Percentiles rank a stretch among this genome's conserved stretches.
Evolutionary conservation across 2,329 filamentous ascomycete species (phyloP).

Genomic region (Fusarium sp.): DNA sequence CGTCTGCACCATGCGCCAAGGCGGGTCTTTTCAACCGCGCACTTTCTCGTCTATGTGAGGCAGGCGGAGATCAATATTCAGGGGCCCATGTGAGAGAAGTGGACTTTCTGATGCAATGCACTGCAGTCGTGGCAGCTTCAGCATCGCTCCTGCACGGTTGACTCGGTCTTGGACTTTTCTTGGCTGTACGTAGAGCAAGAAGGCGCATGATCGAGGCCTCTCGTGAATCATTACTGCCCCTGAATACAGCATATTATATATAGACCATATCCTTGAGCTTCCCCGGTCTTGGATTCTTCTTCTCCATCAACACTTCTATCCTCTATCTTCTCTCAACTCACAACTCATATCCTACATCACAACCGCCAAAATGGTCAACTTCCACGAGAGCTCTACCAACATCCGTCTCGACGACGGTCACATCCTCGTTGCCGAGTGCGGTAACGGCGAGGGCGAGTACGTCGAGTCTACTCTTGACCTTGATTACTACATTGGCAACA

Average conservation of each 20-base stretch:
- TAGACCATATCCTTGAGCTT: not conserved
- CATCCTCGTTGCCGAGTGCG: slow-evolving; percentile 60
- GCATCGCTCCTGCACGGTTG: slow-evolving; percentile 21
- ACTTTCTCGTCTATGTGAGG: not conserved
- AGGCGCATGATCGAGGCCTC: slow-evolving; percentile 35
- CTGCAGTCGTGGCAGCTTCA: slow-evolving; percentile 41
- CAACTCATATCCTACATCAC: not conserved
- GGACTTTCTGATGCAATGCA: slow-evolving; percentile 30
- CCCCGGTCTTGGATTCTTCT: not conserved
- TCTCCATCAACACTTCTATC: not conserved
- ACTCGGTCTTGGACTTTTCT: slow-evolving; percentile 36
- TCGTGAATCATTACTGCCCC: slow-evolving; percentile 1
- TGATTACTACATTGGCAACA: slow-evolving; percentile 64
- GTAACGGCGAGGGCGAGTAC: slow-evolving; percentile 56
- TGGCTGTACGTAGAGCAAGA: not conserved
- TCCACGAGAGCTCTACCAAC: slow-evolving; percentile 61
- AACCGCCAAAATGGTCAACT: slow-evolving; percentile 50
- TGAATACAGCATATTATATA: slow-evolving; percentile 5
- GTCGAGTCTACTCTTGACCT: slow-evolving; percentile 62
- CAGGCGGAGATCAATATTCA: slow-evolving; percentile 3
- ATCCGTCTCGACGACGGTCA: slow-evolving; percentile 63
- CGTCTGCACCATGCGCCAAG: slow-evolving; percentile 17
- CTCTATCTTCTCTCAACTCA: not conserved
- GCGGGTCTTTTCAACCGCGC: slow-evolving; percentile 21
- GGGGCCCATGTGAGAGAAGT: slow-evolving; percentile 13